Evolutionary conservation across 2,329 filamentous ascomycete species (phyloP).

Genomic region (Plenodomus biglobosus): DNA sequence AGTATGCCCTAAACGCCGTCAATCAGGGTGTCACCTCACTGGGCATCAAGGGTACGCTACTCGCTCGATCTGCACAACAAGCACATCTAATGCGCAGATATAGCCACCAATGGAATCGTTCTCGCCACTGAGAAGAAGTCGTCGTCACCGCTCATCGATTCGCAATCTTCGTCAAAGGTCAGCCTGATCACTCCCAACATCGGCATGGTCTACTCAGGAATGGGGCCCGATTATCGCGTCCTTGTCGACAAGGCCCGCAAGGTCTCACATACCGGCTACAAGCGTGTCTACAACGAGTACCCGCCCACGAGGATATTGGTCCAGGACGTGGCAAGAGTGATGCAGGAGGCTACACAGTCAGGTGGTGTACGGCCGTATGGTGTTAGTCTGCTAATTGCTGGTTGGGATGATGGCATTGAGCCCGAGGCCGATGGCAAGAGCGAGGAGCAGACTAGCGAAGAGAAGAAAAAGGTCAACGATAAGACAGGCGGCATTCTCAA

Average conservation of each 20-base stretch:
- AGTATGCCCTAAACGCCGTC: slow-evolving; percentile 98
- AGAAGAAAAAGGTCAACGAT: slow-evolving; percentile 70
- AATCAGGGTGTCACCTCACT: slow-evolving; percentile 98
- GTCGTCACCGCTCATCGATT: slow-evolving; percentile 93
- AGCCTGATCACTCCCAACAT: slow-evolving; percentile 98
- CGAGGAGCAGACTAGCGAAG: slow-evolving; percentile 56
- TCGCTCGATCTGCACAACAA: neutral
- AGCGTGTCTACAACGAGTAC: slow-evolving; percentile 99
- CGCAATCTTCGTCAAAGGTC: slow-evolving; percentile 93
- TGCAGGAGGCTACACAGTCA: slow-evolving; percentile 98
- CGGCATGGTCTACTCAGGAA: slow-evolving; percentile 98
- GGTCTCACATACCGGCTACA: slow-evolving; percentile 97
- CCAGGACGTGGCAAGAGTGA: slow-evolving; percentile 94
- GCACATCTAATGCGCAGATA: slow-evolving; percentile 6
- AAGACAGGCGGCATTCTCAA: slow-evolving; percentile 97
- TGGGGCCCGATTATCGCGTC: slow-evolving; percentile 98
- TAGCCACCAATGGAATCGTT: slow-evolving; percentile 97
- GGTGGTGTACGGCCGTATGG: slow-evolving; percentile 97
- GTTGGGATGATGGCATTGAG: slow-evolving; percentile 96
- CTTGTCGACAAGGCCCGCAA: slow-evolving; percentile 97
- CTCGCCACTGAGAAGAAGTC: slow-evolving; percentile 99
- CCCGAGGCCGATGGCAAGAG: slow-evolving; percentile 72
- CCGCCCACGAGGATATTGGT: slow-evolving; percentile 99
- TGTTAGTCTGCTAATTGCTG: slow-evolving; percentile 91
- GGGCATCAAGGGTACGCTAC: slow-evolving; percentile 83